Evolutionary conservation across 2,329 filamentous ascomycete genomes (phyloP), one percentile per base, ranked within the genome.

Genomic region (Penicillium decumbens): DNA sequence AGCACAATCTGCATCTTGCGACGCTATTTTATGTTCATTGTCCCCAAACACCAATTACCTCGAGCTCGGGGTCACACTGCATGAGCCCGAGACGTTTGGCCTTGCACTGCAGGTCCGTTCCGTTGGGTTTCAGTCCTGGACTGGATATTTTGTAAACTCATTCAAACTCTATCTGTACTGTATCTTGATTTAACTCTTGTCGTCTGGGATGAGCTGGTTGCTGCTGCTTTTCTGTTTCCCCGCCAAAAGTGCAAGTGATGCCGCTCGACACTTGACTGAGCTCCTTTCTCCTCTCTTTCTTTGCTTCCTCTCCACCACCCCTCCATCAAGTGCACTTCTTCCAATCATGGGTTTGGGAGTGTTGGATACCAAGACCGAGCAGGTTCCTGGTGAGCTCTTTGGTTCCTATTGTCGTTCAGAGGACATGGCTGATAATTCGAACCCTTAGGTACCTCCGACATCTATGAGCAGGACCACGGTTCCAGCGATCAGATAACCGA

Each of bases 291-390:
- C 23, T 39, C 28, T 45, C 9, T 40, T 23, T 33, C n/a, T n/a
- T 27, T 20, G 27, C 27, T 28, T 9, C 27, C 23, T 8, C 5
- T 43, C 12, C 25, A 25, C 28, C 29, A 39, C 13, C 35, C 33
- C 13, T n/a, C 15, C 20, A n/a, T 20, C 38, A 43, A 33, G 40
- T 30, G 25, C 18, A 7, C 33, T 30, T 13, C 12, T 9, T 39
- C 28, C 32, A 30, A 47, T 48, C 25, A 87, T 87, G 84, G 83
- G 83, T 39, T 77, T 93, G 55, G 86, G 88, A 44, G 82, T 95
- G 51, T 77, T 93, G 50, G 83, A 87, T 64, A 76, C 66, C 63
- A 76, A 77, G 61, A 77, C 83, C 58, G 79, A 81, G 61, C 80
- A 88, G 68, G 88, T 92, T 53, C 89, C 89, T 51, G 88, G 88